Evolutionary conservation across 2,329 filamentous ascomycete species (phyloP), one percentile per base, ranked within the genome.

Genomic region (Colletotrichum tanaceti): DNA sequence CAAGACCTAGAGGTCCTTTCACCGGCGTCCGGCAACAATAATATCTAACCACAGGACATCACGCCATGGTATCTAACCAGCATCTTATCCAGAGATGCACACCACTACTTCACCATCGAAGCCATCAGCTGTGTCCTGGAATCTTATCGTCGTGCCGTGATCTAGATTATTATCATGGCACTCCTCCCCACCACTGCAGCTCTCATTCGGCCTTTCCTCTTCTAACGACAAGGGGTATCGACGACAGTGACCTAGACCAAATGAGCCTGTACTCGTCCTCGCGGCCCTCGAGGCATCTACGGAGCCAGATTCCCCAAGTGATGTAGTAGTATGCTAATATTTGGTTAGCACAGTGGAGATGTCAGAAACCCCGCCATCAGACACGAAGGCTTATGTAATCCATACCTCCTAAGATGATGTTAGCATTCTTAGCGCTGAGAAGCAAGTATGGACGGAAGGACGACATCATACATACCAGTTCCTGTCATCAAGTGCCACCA

Each of bases 401-500:
- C 59, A 61, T 74, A 76, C 75, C 74, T 64, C 75, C 74, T 76
- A 50, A 41, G 58, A 53, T 10, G 16, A 63, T 38, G 69, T 76
- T 62, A 75, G 73, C 55, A 50, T 44, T 60, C 28, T 35, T 70
- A 65, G 68, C 71, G 76, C 74, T 74, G 67, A 43, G 6, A 41
- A 5, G 18, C 14, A 6, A 38, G 35, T n/a, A 49, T 35, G 13
- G 22, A 4, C 20, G n/a, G 3, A 24, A 7, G 4, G 14, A 13
- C 7, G 24, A 14, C 44, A 18, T 64, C 28, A 39, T 13, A 57
- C 61, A 11, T 73, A 81, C 93, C 93, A 43, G 90, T 83, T 14
- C 93, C 93, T 0, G 93, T 96, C 85, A 95, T 90, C 44, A 95
- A 75, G 79, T 95, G 93, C 91, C 91, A 86, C 84, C 84, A 86